These are phyloP conservation scores for Huntiella abstrusa DNA, from an alignment of 2,329 filamentous ascomycete genomes.

Conservation along the genomic window DNA sequence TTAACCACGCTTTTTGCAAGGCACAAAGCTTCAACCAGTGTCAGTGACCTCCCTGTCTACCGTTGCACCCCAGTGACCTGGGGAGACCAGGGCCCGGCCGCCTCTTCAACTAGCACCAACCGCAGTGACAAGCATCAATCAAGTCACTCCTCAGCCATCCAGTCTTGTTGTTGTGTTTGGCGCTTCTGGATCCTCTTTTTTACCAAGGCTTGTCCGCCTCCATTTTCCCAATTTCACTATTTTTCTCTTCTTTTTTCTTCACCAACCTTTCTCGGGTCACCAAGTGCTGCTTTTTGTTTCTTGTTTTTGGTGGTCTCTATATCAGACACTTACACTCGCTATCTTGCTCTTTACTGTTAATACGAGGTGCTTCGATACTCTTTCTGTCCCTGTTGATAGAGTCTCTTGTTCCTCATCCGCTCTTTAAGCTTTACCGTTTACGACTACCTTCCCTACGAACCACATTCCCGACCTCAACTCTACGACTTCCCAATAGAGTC, in stretches of 20 bases:
- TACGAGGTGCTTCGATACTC: slow-evolving; percentile 3
- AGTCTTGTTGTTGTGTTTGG: not conserved
- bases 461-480: no score
- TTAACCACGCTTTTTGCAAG: no score
- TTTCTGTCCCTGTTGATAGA: not conserved
- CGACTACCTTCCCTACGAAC: no score
- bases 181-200: slow-evolving; percentile 2
- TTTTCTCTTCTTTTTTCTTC: slow-evolving; percentile 1
- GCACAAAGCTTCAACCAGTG: no score
- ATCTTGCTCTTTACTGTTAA: not conserved
- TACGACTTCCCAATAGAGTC: no score
- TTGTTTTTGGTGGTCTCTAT: slow-evolving; percentile 1
- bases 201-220: slow-evolving; percentile 1
- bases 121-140: not conserved
- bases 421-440: not conserved
- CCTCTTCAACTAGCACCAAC: no score
- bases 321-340: not conserved
- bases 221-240: not conserved
- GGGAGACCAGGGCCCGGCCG: no score
- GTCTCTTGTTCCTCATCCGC: slow-evolving; percentile 3
- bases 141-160: not conserved
- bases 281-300: slow-evolving; percentile 4
- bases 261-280: slow-evolving; percentile 7
- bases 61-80: no score
- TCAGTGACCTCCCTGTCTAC: no score